Percentiles rank a stretch among this genome's conserved stretches.
Evolutionary conservation across 768 basidiomycete species (phyloP).

Genomic region (Tephrocybe sp.): DNA sequence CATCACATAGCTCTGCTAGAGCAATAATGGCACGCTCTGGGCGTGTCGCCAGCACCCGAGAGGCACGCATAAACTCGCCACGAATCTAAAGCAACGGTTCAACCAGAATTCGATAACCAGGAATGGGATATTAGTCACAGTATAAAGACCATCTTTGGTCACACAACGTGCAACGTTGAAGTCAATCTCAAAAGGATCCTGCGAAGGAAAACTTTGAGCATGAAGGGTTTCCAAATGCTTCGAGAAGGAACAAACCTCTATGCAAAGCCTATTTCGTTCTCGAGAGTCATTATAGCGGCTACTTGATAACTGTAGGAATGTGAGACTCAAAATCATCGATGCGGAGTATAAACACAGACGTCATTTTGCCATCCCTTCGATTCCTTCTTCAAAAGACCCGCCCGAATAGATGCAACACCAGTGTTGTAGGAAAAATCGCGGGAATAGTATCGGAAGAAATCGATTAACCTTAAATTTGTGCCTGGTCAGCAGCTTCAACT

Average conservation of each 20-base stretch:
- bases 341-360: slow-evolving; percentile 41
- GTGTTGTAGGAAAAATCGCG: slow-evolving; percentile 91
- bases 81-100: slow-evolving; percentile 64
- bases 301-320: slow-evolving; percentile 39
- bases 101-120: slow-evolving; percentile 8
- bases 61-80: slow-evolving; percentile 97
- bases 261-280: slow-evolving; percentile 93
- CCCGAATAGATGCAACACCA: slow-evolving; percentile 87
- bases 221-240: neutral
- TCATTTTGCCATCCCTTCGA: slow-evolving; percentile 94
- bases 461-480: slow-evolving; percentile 67
- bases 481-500: slow-evolving; percentile 1
- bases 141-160: slow-evolving; percentile 93
- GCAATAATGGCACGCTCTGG: slow-evolving; percentile 81
- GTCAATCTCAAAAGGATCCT: slow-evolving; percentile 97
- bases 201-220: slow-evolving; percentile 1
- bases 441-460: slow-evolving; percentile 96
- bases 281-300: slow-evolving; percentile 65
- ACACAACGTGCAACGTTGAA: slow-evolving; percentile 97
- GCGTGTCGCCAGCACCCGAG: slow-evolving; percentile 74
- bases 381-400: slow-evolving; percentile 86
- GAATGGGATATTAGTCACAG: slow-evolving; percentile 47
- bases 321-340: slow-evolving; percentile 7
- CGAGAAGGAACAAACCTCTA: slow-evolving; percentile 65
- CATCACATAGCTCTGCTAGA: slow-evolving; percentile 88